Evolutionary conservation across 2,329 filamentous ascomycete species (phyloP), one percentile per base, ranked within the genome.

Genomic region (Pseudocercospora cruenta): DNA sequence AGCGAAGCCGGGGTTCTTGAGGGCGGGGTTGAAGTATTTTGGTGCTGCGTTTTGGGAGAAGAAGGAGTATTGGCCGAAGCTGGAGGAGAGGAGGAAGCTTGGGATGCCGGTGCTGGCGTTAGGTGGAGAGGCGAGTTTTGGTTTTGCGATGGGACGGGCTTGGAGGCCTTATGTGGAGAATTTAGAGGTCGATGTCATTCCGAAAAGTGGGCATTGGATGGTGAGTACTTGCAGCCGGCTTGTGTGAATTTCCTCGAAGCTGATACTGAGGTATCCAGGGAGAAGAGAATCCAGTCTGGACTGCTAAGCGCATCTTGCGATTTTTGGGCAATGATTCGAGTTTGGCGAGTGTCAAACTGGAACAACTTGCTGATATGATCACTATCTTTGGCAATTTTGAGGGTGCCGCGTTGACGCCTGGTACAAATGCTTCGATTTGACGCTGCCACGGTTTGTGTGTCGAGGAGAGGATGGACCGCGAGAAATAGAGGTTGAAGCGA

Each of bases 1-100:
- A n/a, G 73, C 77, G 0, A 83, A 83, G 67, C 80, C 81, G 0
- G 81, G 81, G 0, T 83, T 82, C 58, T 62, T 83, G 19, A 68
- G 80, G 36, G 75, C 76, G 0, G 80, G 81, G 74, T 66, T 82
- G 12, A 77, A 76, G 0, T 78, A 77, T 0, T 82, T 83, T 60
- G 75, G 72, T 3, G 74, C 76, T 0, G 74, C 79, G 3, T 71
- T 75, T 1, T 75, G 73, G 2, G 80, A 82, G 33, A 67, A 71
- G 0, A 65, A 60, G 0, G 16, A 49, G n/a, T 82, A 81, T 63
- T 83, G 82, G 72, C 77, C 71, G 10, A 64, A 61, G 0, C 72
- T 72, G 0, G 24, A 82, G 3, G 73, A 1, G 57, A 36, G 0
- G 72, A 72, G 47, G 0, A 73, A 72, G 47, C 63, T 80, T 57